Conservation (phyloP, 192 early-diverging fungal genomes). For the Backusella tarrabulga region DNA sequence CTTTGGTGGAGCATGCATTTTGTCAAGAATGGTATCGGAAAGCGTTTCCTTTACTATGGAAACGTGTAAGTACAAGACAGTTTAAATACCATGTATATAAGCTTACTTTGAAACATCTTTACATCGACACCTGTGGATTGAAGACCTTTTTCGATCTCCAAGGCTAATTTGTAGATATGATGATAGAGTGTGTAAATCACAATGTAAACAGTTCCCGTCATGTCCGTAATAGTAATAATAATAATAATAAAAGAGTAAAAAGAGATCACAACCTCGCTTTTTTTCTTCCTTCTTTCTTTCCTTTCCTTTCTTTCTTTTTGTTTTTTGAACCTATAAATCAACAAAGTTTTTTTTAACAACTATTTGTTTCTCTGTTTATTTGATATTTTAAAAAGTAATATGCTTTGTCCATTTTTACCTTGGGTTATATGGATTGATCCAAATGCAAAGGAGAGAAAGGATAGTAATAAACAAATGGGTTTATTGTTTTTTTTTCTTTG, state of each 20-base stretch:
- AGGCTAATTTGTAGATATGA: constrained; percentile 71
- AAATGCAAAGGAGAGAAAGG: too few species aligned
- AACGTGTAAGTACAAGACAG: background rate
- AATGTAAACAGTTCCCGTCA: constrained; percentile 36
- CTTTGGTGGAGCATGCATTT: constrained; percentile 54
- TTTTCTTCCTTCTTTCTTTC: background rate
- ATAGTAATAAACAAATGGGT: too few species aligned
- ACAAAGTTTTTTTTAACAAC: background rate
- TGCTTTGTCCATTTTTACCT: background rate
- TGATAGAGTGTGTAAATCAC: constrained; percentile 48
- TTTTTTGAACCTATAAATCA: background rate
- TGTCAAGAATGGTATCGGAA: constrained; percentile 45
- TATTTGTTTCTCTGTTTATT: background rate
- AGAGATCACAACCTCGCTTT: background rate
- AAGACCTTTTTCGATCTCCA: constrained; percentile 67
- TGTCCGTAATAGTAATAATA: background rate
- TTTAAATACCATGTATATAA: background rate
- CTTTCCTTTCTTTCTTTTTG: background rate
- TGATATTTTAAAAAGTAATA: background rate
- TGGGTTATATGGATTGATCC: background rate
- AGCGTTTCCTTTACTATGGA: constrained; percentile 62
- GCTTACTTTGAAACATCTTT: constrained; percentile 45
- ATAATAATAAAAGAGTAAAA: background rate
- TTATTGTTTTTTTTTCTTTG: too few species aligned
- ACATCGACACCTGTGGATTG: constrained; percentile 40